phyloP scores from a whole-genome alignment of 1,284 basidiomycete species.

The Singerocomus inundabilis region DNA sequence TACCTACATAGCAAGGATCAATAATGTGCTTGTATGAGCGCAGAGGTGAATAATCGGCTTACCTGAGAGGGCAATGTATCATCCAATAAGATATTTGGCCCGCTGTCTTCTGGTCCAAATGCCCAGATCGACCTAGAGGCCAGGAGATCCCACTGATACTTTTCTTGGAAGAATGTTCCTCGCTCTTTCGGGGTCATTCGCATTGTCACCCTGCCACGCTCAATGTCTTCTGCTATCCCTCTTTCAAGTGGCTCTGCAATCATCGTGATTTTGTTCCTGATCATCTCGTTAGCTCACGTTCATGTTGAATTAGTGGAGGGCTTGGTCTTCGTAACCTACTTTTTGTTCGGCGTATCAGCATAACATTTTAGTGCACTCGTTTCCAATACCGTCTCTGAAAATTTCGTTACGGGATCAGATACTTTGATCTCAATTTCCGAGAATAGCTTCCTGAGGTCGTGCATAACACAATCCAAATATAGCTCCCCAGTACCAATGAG shows the following conservation, averaged over 20 bases:
- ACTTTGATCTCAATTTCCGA: constrained; percentile 99
- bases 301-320: constrained; percentile 2
- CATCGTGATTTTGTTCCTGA: constrained; percentile 95
- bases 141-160: constrained; percentile 97
- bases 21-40: neutral
- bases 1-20: constrained; percentile 45
- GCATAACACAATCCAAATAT: constrained; percentile 96
- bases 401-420: constrained; percentile 97
- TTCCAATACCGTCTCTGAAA: constrained; percentile 98
- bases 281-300: constrained; percentile 11
- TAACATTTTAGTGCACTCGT: constrained; percentile 98
- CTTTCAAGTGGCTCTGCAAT: constrained; percentile 94
- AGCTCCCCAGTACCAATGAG: constrained; percentile 96
- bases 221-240: constrained; percentile 93
- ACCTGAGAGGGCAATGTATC: constrained; percentile 96
- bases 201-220: constrained; percentile 88
- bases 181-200: constrained; percentile 91
- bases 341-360: constrained; percentile 98
- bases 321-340: constrained; percentile 53
- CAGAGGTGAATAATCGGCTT: constrained; percentile 4
- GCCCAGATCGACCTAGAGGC: constrained; percentile 99
- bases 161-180: constrained; percentile 91
- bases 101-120: constrained; percentile 97
- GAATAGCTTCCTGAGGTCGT: constrained; percentile 91
- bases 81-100: constrained; percentile 92